phyloP scores from a whole-genome alignment of 192 early-diverging fungal species.

The Jimgerdemannia flammicorona region DNA sequence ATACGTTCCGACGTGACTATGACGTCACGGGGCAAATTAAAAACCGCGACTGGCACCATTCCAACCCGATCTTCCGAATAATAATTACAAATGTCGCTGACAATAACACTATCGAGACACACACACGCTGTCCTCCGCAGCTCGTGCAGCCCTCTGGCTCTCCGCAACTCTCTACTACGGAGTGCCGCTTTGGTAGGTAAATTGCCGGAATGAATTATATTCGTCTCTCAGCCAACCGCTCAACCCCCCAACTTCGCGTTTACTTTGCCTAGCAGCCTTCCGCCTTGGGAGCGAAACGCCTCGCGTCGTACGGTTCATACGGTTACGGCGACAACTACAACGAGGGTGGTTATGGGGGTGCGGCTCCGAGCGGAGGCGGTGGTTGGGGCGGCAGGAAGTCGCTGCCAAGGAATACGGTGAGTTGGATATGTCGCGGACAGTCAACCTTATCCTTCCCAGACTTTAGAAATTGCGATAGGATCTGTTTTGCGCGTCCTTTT shows the following conservation, averaged over 20 bases:
- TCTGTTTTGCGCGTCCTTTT: background rate
- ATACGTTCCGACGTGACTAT: too few species aligned
- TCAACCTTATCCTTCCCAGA: background rate
- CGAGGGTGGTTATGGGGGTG: slow-evolving; percentile 23
- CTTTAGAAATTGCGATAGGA: background rate
- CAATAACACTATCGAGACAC: background rate
- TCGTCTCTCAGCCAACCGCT: background rate
- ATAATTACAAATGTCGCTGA: background rate
- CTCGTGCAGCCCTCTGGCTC: background rate
- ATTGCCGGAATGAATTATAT: background rate
- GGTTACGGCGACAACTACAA: slow-evolving; percentile 26
- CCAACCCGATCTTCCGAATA: too few species aligned
- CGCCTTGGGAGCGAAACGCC: slow-evolving; percentile 12
- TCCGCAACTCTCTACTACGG: background rate
- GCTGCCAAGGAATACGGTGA: slow-evolving; percentile 49
- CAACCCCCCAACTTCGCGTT: background rate
- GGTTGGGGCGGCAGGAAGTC: slow-evolving; percentile 26
- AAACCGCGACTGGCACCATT: too few species aligned
- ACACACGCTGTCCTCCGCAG: background rate
- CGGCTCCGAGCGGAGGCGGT: slow-evolving; percentile 22
- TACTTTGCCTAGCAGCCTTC: background rate
- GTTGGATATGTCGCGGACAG: background rate
- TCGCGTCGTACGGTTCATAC: slow-evolving; percentile 21
- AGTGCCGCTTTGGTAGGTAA: background rate
- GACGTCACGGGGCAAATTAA: too few species aligned